Evolutionary conservation across 139 green algal species (phyloP).

Genomic region (Asterochloris sp.): DNA sequence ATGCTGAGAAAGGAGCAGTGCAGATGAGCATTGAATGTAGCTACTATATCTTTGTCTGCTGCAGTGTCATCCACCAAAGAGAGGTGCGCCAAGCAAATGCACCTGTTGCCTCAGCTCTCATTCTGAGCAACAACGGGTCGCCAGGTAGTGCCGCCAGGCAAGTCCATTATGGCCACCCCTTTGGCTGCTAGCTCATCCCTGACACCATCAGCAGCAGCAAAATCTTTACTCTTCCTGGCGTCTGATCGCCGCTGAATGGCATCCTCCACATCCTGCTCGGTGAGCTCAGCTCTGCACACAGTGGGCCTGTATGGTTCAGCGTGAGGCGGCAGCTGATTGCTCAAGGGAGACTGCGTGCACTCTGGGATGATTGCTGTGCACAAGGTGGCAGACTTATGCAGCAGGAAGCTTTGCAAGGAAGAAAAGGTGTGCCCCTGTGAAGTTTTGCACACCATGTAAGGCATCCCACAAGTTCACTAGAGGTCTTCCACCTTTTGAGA

Average conservation of each 20-base stretch:
- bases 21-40: too few species aligned
- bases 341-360: neutral
- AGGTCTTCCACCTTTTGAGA: conserved; percentile 42
- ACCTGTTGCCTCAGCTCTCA: too few species aligned
- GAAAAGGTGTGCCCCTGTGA: too few species aligned
- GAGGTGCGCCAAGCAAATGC: too few species aligned
- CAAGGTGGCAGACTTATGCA: neutral
- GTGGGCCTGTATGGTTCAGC: neutral
- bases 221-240: conserved; percentile 76
- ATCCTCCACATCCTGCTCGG: conserved; percentile 54
- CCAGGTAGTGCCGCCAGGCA: conserved; percentile 66
- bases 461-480: neutral
- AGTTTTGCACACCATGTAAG: too few species aligned
- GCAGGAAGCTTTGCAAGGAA: neutral
- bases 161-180: conserved; percentile 80
- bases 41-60: too few species aligned
- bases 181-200: conserved; percentile 45
- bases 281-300: conserved; percentile 52
- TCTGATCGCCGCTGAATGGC: conserved; percentile 45
- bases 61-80: too few species aligned
- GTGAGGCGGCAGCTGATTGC: neutral
- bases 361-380: neutral
- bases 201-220: conserved; percentile 61
- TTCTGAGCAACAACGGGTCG: neutral
- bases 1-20: too few species aligned